These are phyloP conservation scores for Pseudocercospora pini-densiflorae DNA, from an alignment of 2,329 filamentous ascomycete species.

Conservation along the genomic window DNA sequence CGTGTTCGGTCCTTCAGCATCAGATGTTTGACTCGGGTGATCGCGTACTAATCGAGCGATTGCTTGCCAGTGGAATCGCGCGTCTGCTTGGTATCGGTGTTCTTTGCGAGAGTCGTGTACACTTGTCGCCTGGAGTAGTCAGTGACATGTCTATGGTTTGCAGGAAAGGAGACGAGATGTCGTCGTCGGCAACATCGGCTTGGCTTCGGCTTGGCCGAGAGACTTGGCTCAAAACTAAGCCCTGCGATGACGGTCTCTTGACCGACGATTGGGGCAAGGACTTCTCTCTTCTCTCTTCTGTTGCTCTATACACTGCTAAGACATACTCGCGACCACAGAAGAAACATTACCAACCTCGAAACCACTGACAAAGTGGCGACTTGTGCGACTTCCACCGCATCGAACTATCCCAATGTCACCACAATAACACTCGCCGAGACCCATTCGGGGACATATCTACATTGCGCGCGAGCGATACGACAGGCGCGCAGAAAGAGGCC, in stretches of 20 bases:
- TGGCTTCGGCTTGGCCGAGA: background rate
- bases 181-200: background rate
- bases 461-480: background rate
- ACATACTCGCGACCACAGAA: background rate
- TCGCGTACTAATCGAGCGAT: too few species aligned
- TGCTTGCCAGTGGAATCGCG: too few species aligned
- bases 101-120: too few species aligned
- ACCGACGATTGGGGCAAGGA: background rate
- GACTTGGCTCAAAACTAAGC: background rate
- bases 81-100: too few species aligned
- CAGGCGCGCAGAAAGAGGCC: conserved; percentile 19
- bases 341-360: background rate
- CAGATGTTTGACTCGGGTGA: too few species aligned
- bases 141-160: too few species aligned
- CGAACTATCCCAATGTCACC: conserved; percentile 22
- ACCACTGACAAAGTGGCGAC: conserved; percentile 14
- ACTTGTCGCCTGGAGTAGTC: too few species aligned
- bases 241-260: background rate
- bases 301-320: background rate
- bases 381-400: background rate
- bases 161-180: background rate
- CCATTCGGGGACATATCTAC: conserved; percentile 8
- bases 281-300: background rate
- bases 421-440: conserved; percentile 35
- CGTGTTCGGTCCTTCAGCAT: too few species aligned